Conservation (phyloP, 2,329 filamentous ascomycete species). For the Aureobasidium sp. region DNA sequence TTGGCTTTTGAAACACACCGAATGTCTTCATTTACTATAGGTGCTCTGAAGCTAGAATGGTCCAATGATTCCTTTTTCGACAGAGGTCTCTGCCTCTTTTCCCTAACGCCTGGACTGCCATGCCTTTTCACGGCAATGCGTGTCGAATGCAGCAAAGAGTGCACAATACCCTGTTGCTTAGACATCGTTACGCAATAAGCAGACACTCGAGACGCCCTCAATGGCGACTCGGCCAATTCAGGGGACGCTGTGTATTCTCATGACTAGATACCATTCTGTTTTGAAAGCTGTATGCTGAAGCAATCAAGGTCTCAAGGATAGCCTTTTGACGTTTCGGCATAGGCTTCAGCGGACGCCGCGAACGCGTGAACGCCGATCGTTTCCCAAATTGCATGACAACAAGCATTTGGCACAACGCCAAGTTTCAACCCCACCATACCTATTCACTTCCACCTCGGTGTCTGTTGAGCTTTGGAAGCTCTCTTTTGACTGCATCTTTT, state of each 20-base stretch:
- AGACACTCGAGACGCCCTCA: neutral
- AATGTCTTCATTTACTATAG: neutral
- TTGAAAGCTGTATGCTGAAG: neutral
- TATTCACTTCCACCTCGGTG: neutral
- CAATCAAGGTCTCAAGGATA: neutral
- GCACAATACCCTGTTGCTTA: neutral
- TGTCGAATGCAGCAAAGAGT: neutral
- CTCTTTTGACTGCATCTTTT: neutral
- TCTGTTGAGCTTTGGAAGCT: neutral
- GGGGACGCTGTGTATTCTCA: neutral
- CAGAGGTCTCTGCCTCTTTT: neutral
- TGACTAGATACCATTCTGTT: neutral
- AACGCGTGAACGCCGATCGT: neutral
- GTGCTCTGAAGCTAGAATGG: neutral
- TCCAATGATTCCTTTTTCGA: neutral
- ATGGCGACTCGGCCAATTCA: neutral
- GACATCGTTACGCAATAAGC: neutral
- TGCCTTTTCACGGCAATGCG: too few relatives aligned
- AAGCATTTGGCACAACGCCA: neutral
- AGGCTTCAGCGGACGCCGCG: neutral
- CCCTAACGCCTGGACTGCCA: neutral
- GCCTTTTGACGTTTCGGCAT: neutral
- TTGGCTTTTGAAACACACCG: neutral
- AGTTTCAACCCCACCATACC: constrained; percentile 2
- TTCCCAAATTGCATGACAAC: neutral